Conservation (phyloP, 345 rosid genomes). For the Erysimum cheiranthoides region DNA sequence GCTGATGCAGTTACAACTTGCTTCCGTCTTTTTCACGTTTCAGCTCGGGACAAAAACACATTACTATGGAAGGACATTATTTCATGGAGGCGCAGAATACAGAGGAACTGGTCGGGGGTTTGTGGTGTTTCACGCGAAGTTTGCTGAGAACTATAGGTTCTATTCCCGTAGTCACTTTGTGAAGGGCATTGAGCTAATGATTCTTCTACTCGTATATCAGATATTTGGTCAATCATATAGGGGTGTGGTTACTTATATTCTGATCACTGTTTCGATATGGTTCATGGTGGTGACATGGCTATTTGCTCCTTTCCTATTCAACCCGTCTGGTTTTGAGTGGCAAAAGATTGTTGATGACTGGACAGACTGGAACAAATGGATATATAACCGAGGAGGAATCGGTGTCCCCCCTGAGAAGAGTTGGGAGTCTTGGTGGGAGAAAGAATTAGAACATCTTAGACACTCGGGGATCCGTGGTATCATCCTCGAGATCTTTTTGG, state of each 20-base stretch:
- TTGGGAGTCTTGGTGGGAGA: constrained; percentile 86
- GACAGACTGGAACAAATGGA: constrained; percentile 79
- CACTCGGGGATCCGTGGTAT: constrained; percentile 58
- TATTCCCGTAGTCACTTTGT: constrained; percentile 77
- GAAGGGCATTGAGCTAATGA: constrained; percentile 67
- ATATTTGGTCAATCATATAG: constrained; percentile 55
- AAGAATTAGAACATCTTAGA: constrained; percentile 61
- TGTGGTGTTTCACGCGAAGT: constrained; percentile 85
- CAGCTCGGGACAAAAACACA: constrained; percentile 73
- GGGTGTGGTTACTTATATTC: constrained; percentile 53
- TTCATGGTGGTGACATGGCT: constrained; percentile 71
- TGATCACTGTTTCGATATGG: constrained; percentile 67
- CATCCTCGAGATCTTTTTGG: constrained; percentile 54
- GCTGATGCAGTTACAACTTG: constrained; percentile 70
- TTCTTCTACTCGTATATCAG: constrained; percentile 64
- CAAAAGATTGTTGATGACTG: constrained; percentile 74
- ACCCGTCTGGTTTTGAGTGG: constrained; percentile 78
- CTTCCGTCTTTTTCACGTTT: constrained; percentile 74
- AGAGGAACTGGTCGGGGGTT: constrained; percentile 94
- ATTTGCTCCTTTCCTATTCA: constrained; percentile 73
- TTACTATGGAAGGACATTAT: constrained; percentile 71
- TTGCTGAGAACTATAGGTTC: constrained; percentile 75
- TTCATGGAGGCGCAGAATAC: constrained; percentile 87
- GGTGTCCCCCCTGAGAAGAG: constrained; percentile 69
- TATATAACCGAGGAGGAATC: constrained; percentile 60